phyloP scores from a whole-genome alignment of 2,329 filamentous ascomycete species.

The Sporothrix dimorphospora region DNA sequence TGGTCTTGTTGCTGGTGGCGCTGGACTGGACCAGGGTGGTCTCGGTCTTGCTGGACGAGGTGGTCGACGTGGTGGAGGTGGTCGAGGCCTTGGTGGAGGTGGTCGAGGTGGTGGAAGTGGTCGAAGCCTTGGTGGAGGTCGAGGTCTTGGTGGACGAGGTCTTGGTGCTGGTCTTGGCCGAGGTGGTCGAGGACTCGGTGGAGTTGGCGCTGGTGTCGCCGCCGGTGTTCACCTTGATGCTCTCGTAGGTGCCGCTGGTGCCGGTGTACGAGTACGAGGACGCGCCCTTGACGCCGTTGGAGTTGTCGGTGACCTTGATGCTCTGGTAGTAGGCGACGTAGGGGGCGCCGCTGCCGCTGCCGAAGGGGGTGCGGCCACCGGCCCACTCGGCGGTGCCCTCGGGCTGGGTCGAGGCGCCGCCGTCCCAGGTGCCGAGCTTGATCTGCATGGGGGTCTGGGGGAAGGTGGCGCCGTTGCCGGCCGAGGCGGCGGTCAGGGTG shows the following conservation, averaged over 20 bases:
- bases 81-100: conserved; percentile 41
- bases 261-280: conserved; percentile 58
- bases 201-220: conserved; percentile 33
- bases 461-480: conserved; percentile 59
- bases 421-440: conserved; percentile 63
- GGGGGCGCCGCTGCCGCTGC: conserved; percentile 51
- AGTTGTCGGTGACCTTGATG: conserved; percentile 58
- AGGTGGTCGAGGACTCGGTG: conserved; percentile 37
- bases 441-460: conserved; percentile 72
- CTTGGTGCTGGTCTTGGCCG: conserved; percentile 29
- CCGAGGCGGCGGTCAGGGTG: conserved; percentile 50
- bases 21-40: conserved; percentile 8
- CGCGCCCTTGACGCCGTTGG: conserved; percentile 52
- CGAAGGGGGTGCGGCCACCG: conserved; percentile 60
- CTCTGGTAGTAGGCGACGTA: conserved; percentile 62
- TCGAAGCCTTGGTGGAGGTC: conserved; percentile 26
- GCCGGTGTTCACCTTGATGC: conserved; percentile 55
- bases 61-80: conserved; percentile 35
- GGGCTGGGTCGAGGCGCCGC: conserved; percentile 51
- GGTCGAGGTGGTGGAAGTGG: conserved; percentile 36
- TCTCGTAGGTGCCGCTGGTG: conserved; percentile 52
- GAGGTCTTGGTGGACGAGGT: conserved; percentile 37
- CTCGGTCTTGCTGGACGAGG: conserved; percentile 13
- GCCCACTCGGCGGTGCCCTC: conserved; percentile 68
- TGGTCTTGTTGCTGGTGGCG: background rate